A percentile compares a stretch with the other conserved stretches of the same genome.
These are phyloP conservation scores for Metschnikowia amazonensis DNA, from an alignment of 805 yeast genomes.

Conservation along the genomic window DNA sequence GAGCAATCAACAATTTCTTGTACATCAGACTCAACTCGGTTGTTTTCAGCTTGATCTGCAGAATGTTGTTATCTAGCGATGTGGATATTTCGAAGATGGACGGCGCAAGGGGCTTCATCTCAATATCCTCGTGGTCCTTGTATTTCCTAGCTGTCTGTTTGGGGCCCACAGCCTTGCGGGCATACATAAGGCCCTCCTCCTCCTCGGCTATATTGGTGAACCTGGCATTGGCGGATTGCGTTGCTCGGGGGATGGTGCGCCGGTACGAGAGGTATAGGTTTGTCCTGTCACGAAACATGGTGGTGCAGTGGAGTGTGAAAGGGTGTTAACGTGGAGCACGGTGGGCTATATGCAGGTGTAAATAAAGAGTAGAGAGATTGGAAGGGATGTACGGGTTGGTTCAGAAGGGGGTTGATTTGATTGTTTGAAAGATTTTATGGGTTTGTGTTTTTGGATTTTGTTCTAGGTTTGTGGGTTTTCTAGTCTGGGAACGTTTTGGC, in stretches of 20 bases:
- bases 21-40: conserved; percentile 65
- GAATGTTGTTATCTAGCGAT: conserved; percentile 63
- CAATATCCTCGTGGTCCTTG: conserved; percentile 39
- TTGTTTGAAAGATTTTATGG: too few relatives aligned
- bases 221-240: conserved; percentile 20
- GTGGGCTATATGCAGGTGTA: background rate
- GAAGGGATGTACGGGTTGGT: too few relatives aligned
- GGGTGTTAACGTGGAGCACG: background rate
- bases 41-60: conserved; percentile 49
- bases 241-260: conserved; percentile 74
- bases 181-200: conserved; percentile 55
- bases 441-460: too few relatives aligned
- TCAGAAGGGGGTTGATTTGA: too few relatives aligned
- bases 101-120: conserved; percentile 69
- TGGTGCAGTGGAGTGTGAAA: background rate
- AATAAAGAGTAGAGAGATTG: too few relatives aligned
- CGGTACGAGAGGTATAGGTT: conserved; percentile 85
- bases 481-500: too few relatives aligned
- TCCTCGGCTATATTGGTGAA: conserved; percentile 46
- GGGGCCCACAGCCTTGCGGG: conserved; percentile 16
- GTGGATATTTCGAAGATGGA: conserved; percentile 68
- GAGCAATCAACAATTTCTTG: conserved; percentile 80
- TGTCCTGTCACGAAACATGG: conserved; percentile 93
- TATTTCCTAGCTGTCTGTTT: conserved; percentile 4
- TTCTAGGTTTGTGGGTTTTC: too few relatives aligned